Base-by-base conservation (phyloP, 129 eudicot species). In the Helichrysum umbraculigerum region DNA sequence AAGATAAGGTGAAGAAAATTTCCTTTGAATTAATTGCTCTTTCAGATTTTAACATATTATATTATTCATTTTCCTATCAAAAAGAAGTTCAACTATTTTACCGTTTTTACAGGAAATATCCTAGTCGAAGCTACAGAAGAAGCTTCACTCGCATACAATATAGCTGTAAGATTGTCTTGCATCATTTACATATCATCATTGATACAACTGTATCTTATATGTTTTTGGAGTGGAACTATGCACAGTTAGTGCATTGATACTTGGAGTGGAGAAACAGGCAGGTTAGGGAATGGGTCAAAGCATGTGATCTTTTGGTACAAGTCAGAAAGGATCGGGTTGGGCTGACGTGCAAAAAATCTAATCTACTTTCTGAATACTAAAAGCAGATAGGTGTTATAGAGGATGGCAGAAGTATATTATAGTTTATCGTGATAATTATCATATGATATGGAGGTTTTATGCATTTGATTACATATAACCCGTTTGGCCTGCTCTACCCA, bases 121-220 rank as follows among this genome's bases (percentile, higher is more conserved):
- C 82, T 91, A 63, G 90, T 95, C 33, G 99, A 95, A 79, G 91
- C 99, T 72, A 95, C 97, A 44, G 99, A 95, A 78, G 99, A 95
- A 81, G 89, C 96, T 78, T 95, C 99, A 25, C 88, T 91, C 74
- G 93, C 99, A 42, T 95, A 95, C 77, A 91, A 95, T 75, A 95
- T 89, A 87, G 99, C 96, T 21, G 99, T 95, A 87, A 3, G 83
- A 85, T 81, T 74, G 0, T 72, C 34, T 35, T 41, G 62, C 74
- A 29, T 17, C 25, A 10, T 60, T 25, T 59, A 21, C 12, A 52
- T 56, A 21, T 44, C 22, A 6, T 33, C 66, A 32, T 32, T 34
- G n/a, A 50, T 63, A 19, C 1, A 4, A 28, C 15, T 41, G 65
- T 64, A 39, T 54, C 37, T 68, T 69, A 11, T 32, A 19, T 1